Base-by-base conservation (phyloP, 495 filamentous ascomycete genomes). In the Aspergillus cavernicola region DNA sequence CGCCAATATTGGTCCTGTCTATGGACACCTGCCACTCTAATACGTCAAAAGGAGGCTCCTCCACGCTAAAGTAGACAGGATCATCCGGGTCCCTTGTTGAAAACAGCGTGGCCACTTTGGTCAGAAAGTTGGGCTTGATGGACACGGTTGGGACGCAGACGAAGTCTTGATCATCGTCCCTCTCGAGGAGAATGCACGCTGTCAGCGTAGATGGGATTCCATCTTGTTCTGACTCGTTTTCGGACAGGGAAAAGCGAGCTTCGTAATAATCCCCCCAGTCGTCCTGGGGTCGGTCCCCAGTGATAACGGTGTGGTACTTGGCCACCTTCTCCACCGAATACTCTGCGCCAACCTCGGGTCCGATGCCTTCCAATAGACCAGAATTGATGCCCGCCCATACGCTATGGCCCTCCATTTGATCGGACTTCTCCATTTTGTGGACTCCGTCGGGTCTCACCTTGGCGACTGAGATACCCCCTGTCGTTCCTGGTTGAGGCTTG, bases 81-180 rank as follows among this genome's bases (percentile, higher is more conserved):
- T 44, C 41, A 19, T 44, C 41, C 1, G 41, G 41, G n/a, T 29
- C 41, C 8, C 41, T 44, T 8, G 41, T 18, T 22, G 41, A 44
- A n/a, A 44, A 44, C 6, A 44, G 13, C 6, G 41, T 44, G 1
- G 41, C 41, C 24, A 44, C 26, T 5, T 13, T 19, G 7, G 41
- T 44, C n/a, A 2, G 7, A 13, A 44, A 44, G 24, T 44, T 31
- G 23, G 41, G 41, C n/a, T 16, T 31, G 23, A 44, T n/a, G 6
- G 23, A 29, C n/a, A 44, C 31, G n/a, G 23, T 29, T 0, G 41
- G 41, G 24, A 31, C 24, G 16, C 41, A 44, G 41, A 44, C 24
- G n/a, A 44, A 44, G 4, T 44, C 41, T n/a, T 42, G 39, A 15
- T 44, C 26, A 19, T 44, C 41, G 24, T 44, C 41, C 10, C 41